Base-by-base conservation (phyloP, 148 eudicot species). In the Arctostaphylos glauca region DNA sequence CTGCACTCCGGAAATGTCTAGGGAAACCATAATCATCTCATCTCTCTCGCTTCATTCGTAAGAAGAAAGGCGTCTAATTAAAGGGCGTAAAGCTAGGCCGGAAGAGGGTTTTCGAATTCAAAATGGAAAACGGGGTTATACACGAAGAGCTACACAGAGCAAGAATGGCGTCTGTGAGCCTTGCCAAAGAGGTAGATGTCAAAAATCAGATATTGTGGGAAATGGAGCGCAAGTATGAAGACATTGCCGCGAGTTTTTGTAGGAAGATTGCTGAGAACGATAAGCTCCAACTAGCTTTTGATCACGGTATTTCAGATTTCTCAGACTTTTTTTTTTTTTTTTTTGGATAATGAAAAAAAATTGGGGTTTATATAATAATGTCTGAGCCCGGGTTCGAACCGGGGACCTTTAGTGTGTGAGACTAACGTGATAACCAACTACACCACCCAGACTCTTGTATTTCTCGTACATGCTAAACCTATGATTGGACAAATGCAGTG, bases 361-460 rank as follows among this genome's bases (percentile, higher is more conserved):
- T 31, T 31, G 38, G 38, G 38, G 38, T 31, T 31, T 31, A 31
- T 31, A 31, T 31, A 31, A 31, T 31, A 31, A 23, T 12, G 4
- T 94, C 94, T 96, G 95, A 94, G 97, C 98, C 98, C 98, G 94
- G 97, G 93, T 93, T 94, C 98, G 98, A 96, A 96, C 98, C 92
- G 97, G 95, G 98, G 98, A 94, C 98, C 99, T 96, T 93, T 92
- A 93, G 97, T 92, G 99, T 96, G 98, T 93, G 98, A 96, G 98
- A 93, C 99, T 96, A 96, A 93, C 97, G 97, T 93, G 99, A 96
- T 96, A 96, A 96, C 97, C 95, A 53, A 93, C 98, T 94, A 96
- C 98, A 94, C 99, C 92, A 91, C 96, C 93, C 93, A 93, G 96
- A 93, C 94, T 31, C 38, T 31, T 31, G 38, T 31, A 31, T 31